Evolutionary conservation across 108 stramenopile genomes (phyloP).

Genomic region (Pseudonitzschia pungens): DNA sequence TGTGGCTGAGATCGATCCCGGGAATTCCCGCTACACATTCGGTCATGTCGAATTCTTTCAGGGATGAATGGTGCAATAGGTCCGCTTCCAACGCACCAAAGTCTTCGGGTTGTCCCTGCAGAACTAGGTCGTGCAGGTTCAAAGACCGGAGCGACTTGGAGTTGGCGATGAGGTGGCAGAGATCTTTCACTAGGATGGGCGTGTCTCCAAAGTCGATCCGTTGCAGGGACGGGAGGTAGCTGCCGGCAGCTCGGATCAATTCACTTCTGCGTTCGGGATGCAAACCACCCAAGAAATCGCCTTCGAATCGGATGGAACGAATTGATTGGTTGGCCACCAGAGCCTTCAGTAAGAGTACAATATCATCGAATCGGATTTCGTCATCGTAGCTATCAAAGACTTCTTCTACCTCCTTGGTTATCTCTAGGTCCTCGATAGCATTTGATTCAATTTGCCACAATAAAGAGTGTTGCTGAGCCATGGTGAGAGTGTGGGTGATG

Average conservation of each 20-base stretch:
- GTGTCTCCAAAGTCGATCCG: neutral
- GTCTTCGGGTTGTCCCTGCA: neutral
- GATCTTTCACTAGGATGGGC: neutral
- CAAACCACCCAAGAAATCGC: neutral
- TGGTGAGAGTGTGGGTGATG: no score
- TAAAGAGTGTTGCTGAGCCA: neutral
- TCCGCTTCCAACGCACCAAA: neutral
- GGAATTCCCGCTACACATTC: neutral
- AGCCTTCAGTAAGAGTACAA: neutral
- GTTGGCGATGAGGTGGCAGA: neutral
- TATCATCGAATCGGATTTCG: neutral
- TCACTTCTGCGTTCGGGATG: neutral
- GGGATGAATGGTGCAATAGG: neutral
- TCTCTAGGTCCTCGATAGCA: neutral
- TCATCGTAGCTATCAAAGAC: neutral
- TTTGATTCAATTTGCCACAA: constrained; percentile 3
- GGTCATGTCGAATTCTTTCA: constrained; percentile 12
- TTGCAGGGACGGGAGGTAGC: neutral
- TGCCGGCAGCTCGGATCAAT: neutral
- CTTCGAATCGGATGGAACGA: neutral
- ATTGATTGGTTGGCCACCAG: neutral
- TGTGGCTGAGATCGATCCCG: neutral
- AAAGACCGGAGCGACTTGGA: neutral
- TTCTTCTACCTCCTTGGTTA: constrained; percentile 12
- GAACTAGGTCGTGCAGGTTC: neutral